Base-by-base conservation (phyloP, 225 moss, liverwort and hornwort species). In the Asterella californica region DNA sequence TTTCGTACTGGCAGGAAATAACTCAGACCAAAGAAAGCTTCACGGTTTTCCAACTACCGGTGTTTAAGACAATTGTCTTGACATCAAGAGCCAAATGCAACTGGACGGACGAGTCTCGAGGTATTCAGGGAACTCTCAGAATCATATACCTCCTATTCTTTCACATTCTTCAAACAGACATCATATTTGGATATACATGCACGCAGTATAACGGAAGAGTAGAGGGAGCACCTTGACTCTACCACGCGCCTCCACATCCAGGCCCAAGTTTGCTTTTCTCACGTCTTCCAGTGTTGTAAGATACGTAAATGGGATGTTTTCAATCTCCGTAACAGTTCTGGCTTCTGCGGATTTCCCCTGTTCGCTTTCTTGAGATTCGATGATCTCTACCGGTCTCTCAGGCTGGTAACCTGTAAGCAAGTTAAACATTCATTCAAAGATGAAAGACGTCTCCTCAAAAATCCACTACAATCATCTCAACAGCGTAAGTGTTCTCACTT, bases 201-300 rank as follows among this genome's bases (percentile, higher is more conserved):
- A 24, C 45, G 2, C 25, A 70, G 45, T 42, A 10, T 24, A 57
- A n/a, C n/a, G n/a, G 22, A n/a, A 42, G 71, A 52, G 46, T 32
- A 57, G 6, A 15, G 36, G 57, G 45, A 48, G 64, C 86, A 96
- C 96, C 96, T 94, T 92, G 48, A 96, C 88, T 88, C 85, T 94
- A 29, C 92, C 92, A 78, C 87, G 80, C 50, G 80, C 85, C 49
- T 77, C 78, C 15, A 72, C 75, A 60, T 61, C 78, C 57, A 76
- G 62, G 0, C 78, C 87, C 65, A 65, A 72, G 57, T 80, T 85
- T 37, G 72, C 70, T 53, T 80, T 82, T 54, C 79, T 82, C 76
- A 81, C 88, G 49, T 88, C 91, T 78, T 92, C 90, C 46, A 96
- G 71, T n/a, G 86, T 62, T 25, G 90, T 82, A 38, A 96, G 86